phyloP scores from a whole-genome alignment of 805 yeast genomes.

The Ogataea nakhonphanomensis region DNA sequence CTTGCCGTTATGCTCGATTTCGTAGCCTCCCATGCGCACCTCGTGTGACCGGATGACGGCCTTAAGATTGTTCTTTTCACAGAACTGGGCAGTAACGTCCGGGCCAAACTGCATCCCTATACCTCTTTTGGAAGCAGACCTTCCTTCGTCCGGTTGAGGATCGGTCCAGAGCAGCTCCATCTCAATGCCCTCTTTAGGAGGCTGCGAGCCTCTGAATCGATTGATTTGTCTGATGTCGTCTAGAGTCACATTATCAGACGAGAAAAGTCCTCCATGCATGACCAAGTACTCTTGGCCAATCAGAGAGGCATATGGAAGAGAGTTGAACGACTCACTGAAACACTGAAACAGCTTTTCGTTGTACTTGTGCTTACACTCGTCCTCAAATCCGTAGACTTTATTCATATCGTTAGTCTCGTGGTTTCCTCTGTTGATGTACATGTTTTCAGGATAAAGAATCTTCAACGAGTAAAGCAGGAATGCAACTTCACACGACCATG shows the following conservation, averaged over 20 bases:
- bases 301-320: conserved; percentile 81
- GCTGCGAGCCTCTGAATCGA: conserved; percentile 67
- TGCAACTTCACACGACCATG: conserved; percentile 98
- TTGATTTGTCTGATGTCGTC: conserved; percentile 71
- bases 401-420: conserved; percentile 98
- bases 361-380: conserved; percentile 91
- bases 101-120: conserved; percentile 97
- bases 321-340: conserved; percentile 81
- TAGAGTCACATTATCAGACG: conserved; percentile 66
- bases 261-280: conserved; percentile 94
- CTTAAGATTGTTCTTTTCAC: conserved; percentile 64
- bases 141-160: conserved; percentile 76
- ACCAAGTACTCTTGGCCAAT: conserved; percentile 77
- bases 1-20: conserved; percentile 80
- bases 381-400: conserved; percentile 92
- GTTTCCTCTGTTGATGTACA: conserved; percentile 88
- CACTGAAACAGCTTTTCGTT: conserved; percentile 74
- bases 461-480: conserved; percentile 73
- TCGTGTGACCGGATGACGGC: conserved; percentile 93
- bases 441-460: conserved; percentile 62
- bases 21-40: conserved; percentile 88
- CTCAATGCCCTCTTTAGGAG: conserved; percentile 86
- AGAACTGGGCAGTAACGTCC: conserved; percentile 79
- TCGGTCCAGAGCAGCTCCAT: conserved; percentile 98
- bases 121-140: conserved; percentile 89